Evolutionary conservation across 164 flowering plant species (phyloP).

Genomic region (Vitis cinerea): DNA sequence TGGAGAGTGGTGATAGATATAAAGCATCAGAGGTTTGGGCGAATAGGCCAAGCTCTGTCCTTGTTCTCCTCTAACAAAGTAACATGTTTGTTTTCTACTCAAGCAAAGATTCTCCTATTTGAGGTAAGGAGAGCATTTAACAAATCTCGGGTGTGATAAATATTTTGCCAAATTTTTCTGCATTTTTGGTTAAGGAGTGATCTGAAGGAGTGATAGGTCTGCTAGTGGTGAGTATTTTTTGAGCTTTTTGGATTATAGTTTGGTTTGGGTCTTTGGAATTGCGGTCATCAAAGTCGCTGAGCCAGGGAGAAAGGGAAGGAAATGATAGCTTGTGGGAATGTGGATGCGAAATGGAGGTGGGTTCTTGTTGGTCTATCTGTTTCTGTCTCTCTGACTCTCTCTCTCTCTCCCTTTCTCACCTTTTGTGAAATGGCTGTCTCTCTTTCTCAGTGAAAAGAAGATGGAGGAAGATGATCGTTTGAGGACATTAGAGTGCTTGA

Average conservation of each 20-base stretch:
- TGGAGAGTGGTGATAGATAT: neutral
- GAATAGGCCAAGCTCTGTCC: conserved; percentile 4
- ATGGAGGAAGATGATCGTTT: conserved; percentile 47
- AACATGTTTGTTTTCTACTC: conserved; percentile 5
- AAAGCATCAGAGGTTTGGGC: neutral
- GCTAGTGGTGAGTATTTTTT: too few species aligned
- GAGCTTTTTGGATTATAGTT: too few species aligned
- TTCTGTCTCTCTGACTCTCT: conserved; percentile 9
- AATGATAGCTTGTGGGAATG: conserved; percentile 16
- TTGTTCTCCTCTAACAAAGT: neutral
- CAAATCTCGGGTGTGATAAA: neutral
- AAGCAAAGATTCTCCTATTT: conserved; percentile 7
- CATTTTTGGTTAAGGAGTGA: neutral
- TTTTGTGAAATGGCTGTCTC: conserved; percentile 5
- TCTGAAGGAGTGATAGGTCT: too few species aligned
- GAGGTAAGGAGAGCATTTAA: neutral
- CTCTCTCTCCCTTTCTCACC: conserved; percentile 1
- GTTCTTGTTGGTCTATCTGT: conserved; percentile 10
- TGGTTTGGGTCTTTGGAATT: too few species aligned
- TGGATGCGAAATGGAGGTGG: conserved; percentile 39
- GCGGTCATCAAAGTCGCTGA: neutral
- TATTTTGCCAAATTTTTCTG: neutral
- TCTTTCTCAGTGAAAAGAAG: conserved; percentile 39
- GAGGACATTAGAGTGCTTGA: conserved; percentile 72
- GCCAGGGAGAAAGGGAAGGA: conserved; percentile 2